A percentile compares a stretch with the other conserved stretches of the same genome.
Evolutionary conservation across 2,329 filamentous ascomycete species (phyloP).

Genomic region (Coniochaeta sp.): DNA sequence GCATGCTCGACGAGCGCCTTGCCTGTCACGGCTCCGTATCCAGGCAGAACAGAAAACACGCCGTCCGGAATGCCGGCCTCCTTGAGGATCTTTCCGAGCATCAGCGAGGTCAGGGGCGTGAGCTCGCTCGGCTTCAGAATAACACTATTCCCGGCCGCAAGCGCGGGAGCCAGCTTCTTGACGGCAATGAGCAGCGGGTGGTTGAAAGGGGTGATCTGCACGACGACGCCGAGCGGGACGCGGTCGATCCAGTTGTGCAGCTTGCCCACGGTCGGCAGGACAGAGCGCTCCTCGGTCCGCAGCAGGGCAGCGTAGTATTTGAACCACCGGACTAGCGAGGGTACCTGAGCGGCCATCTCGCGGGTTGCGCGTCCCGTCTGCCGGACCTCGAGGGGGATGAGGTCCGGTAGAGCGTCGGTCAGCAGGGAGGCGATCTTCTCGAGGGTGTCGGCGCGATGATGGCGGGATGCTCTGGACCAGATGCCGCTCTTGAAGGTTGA

Average conservation of each 20-base stretch:
- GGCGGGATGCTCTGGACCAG: constrained; percentile 51
- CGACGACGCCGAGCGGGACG: constrained; percentile 50
- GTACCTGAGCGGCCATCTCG: constrained; percentile 64
- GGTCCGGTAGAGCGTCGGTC: constrained; percentile 38
- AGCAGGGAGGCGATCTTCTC: constrained; percentile 52
- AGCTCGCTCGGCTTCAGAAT: constrained; percentile 57
- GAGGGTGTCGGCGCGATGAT: constrained; percentile 54
- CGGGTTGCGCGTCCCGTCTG: constrained; percentile 63
- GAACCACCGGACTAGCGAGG: constrained; percentile 61
- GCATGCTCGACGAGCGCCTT: constrained; percentile 44
- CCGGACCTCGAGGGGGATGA: constrained; percentile 56
- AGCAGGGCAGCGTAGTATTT: constrained; percentile 62
- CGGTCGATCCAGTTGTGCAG: constrained; percentile 50
- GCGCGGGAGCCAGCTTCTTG: constrained; percentile 53
- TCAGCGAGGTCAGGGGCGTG: constrained; percentile 53
- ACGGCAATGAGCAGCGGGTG: constrained; percentile 51
- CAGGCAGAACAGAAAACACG: constrained; percentile 57
- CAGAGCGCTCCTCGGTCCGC: constrained; percentile 58
- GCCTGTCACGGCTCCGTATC: constrained; percentile 44
- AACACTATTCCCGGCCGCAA: constrained; percentile 52
- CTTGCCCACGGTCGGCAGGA: constrained; percentile 57
- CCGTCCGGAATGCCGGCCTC: constrained; percentile 64
- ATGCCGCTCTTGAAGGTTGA: constrained; percentile 38
- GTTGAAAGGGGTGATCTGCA: constrained; percentile 51
- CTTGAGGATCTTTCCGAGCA: constrained; percentile 52